Evolutionary conservation across 768 basidiomycete species (phyloP).

Genomic region (Candolleomyces eurysporus): DNA sequence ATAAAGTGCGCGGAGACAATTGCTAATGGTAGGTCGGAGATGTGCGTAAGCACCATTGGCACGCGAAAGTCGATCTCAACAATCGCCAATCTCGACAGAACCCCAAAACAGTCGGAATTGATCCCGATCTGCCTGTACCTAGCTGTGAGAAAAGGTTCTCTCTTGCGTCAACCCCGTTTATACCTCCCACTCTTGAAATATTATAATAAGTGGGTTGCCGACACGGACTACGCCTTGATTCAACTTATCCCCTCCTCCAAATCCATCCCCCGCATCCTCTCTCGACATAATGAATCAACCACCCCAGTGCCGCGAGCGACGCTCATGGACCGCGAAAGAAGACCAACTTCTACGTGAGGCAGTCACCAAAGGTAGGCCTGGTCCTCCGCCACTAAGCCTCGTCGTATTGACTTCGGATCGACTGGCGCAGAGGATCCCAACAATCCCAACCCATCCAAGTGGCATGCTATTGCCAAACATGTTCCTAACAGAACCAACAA

Average conservation of each 20-base stretch:
- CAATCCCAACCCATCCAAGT: slow-evolving; percentile 55
- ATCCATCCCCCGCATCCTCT: slow-evolving; percentile 24
- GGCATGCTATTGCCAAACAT: slow-evolving; percentile 63
- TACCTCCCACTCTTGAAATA: background rate
- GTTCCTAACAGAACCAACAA: slow-evolving; percentile 63
- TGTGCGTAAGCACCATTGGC: slow-evolving; percentile 20
- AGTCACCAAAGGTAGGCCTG: slow-evolving; percentile 42
- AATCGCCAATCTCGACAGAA: slow-evolving; percentile 22
- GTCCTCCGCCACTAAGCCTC: background rate
- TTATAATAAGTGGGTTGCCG: slow-evolving; percentile 21
- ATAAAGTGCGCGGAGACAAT: slow-evolving; percentile 2
- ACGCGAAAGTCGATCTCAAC: slow-evolving; percentile 18
- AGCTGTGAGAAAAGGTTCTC: slow-evolving; percentile 20
- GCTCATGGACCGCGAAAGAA: slow-evolving; percentile 52
- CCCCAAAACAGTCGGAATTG: slow-evolving; percentile 17
- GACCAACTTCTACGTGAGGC: slow-evolving; percentile 52
- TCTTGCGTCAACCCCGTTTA: slow-evolving; percentile 21
- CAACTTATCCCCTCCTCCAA: slow-evolving; percentile 13
- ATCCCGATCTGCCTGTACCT: slow-evolving; percentile 28
- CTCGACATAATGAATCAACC: background rate
- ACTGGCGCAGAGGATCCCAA: slow-evolving; percentile 50
- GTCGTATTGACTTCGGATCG: slow-evolving; percentile 14
- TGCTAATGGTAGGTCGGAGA: slow-evolving; percentile 25
- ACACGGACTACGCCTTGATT: slow-evolving; percentile 19
- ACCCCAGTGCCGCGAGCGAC: slow-evolving; percentile 40